Percentiles rank a stretch among this genome's conserved stretches.
Evolutionary conservation across 257 asterid genomes (phyloP).

Genomic region (Fraxinus americana): DNA sequence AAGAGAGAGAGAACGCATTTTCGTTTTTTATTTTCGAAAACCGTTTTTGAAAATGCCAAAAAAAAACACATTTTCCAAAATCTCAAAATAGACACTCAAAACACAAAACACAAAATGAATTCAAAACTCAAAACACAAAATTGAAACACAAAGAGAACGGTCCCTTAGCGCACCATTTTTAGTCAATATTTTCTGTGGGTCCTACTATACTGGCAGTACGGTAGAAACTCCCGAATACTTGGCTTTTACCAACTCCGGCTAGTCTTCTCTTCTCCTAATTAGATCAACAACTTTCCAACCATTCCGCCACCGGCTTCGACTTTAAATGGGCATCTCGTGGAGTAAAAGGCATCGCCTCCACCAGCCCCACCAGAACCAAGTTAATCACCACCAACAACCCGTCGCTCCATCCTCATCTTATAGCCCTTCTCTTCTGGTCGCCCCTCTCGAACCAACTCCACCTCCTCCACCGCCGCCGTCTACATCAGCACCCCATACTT

Average conservation of each 20-base stretch:
- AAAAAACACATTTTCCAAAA: no score
- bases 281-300: background rate
- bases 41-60: no score
- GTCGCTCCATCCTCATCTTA: constrained; percentile 25
- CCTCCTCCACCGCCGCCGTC: constrained; percentile 25
- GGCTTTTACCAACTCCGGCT: background rate
- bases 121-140: no score
- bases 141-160: no score
- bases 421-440: constrained; percentile 21
- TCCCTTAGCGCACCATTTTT: no score
- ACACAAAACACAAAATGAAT: no score
- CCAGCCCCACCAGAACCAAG: constrained; percentile 28
- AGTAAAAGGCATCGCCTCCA: constrained; percentile 60
- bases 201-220: background rate
- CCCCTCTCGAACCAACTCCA: constrained; percentile 25
- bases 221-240: background rate
- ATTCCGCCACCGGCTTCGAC: background rate
- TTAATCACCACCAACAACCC: constrained; percentile 34
- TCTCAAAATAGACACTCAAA: no score
- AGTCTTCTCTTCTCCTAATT: background rate
- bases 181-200: background rate
- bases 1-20: no score
- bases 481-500: constrained; percentile 8
- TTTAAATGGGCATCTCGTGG: constrained; percentile 54
- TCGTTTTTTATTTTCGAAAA: no score